Base-by-base conservation (phyloP, 345 rosid species). In the Lepidium sativum region DNA sequence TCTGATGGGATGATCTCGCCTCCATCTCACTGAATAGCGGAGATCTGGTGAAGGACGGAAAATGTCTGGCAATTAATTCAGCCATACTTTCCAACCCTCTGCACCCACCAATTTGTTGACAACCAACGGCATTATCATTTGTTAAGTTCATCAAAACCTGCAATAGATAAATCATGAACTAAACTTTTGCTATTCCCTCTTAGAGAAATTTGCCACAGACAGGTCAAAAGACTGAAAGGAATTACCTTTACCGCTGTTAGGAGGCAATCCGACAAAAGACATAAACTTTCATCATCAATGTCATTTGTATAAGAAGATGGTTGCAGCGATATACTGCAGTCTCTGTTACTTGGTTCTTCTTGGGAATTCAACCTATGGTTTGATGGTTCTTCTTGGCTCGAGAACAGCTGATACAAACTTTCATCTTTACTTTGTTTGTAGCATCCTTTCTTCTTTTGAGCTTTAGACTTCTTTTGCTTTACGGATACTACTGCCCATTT, bases 101-200 rank as follows among this genome's bases (percentile, higher is more conserved):
- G 70, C 81, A 91, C 15, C 79, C 76, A 75, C 89, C 98, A 75
- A 95, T 81, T 87, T 91, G 97, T 69, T 62, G 84, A 80, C 99
- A 95, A 51, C 97, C 99, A 23, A 80, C 54, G 56, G 87, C 82
- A 51, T 95, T 91, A 50, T 91, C 99, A 79, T 95, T 95, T 33
- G 99, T 88, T 72, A 88, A 79, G 77, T 95, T 95, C 95, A 95
- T 95, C 70, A 95, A 78, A 66, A 95, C 99, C 99, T 95, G 86
- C 70, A 64, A 63, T 21, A 5, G 40, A 63, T 14, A 43, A 43
- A 44, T 23, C 32, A 48, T 49, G 16, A 55, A 39, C 25, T 17
- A 54, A 47, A 65, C 31, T 39, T 33, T 3, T 56, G 21, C 20
- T 40, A 56, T 59, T 32, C 6, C 7, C 5, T 31, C 38, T 39